Evolutionary conservation across 495 filamentous ascomycete genomes (phyloP).

Genomic region (Trichoderma gamsii): DNA sequence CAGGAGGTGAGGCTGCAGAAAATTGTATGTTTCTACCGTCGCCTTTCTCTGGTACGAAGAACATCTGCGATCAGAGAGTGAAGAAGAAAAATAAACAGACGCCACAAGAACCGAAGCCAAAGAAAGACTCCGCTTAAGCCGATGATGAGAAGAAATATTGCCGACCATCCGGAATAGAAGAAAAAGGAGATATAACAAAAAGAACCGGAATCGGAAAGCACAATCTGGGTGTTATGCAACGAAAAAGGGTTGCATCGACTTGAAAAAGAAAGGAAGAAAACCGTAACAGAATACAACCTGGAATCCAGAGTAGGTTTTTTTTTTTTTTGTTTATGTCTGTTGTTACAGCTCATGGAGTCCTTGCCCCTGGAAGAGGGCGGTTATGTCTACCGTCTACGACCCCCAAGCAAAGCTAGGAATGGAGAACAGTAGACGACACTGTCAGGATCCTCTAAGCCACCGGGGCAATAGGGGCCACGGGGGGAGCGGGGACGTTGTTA

Average conservation of each 20-base stretch:
- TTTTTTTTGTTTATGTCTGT: neutral
- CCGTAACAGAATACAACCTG: neutral
- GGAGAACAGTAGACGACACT: neutral
- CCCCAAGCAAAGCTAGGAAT: neutral
- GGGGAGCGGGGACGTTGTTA: constrained; percentile 22
- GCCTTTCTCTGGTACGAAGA: neutral
- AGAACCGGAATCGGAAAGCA: neutral
- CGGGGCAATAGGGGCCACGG: constrained; percentile 45
- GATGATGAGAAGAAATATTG: constrained; percentile 13
- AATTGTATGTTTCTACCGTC: neutral
- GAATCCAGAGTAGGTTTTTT: neutral
- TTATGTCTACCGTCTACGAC: neutral
- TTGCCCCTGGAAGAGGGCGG: neutral
- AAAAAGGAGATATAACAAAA: neutral
- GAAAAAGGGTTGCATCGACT: neutral
- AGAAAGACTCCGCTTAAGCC: constrained; percentile 11
- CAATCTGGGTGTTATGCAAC: neutral
- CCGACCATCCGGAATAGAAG: neutral
- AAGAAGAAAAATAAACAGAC: neutral
- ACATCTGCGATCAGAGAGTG: neutral
- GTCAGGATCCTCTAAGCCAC: constrained; percentile 44
- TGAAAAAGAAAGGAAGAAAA: neutral
- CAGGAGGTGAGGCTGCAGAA: neutral
- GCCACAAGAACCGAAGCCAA: neutral
- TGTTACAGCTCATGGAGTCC: neutral